Base-by-base conservation (phyloP, 1,284 basidiomycete species). In the Puccinia novopanici region DNA sequence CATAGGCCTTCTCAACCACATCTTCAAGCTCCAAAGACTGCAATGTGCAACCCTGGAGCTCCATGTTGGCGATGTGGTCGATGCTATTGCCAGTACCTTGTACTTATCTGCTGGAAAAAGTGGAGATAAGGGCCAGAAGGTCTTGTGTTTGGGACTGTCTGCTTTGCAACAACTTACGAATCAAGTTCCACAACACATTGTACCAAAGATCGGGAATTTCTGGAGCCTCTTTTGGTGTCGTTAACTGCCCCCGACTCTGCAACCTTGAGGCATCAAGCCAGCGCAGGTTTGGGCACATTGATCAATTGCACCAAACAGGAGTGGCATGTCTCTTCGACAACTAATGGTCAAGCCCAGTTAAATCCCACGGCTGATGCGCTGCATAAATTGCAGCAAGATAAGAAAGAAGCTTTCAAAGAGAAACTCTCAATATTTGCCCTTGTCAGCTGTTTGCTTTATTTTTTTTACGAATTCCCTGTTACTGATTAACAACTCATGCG, bases 101-200 rank as follows among this genome's bases (percentile, higher is more conserved):
- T 78, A 78, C 61, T 37, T 78, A 24, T 78, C 76, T 34, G 76
- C 65, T 55, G 76, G 76, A 27, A 78, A 71, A 68, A 78, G 76
- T 37, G 76, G 76, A 2, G 76, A 78, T 27, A 78, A 78, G 42
- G 76, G 76, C 9, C 63, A 78, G 27, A 67, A 59, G 68, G 76
- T 78, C 3, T 19, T 78, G 40, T 40, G 63, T n/a, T 57, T 78
- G 63, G 76, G 76, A 6, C 54, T 78, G 24, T 65, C 52, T 2
- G 76, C 76, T 22, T 61, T 78, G 30, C 54, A 71, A 42, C 67
- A 78, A 50, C 52, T 78, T 19, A 71, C 54, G 4, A 78, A 30
- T 6, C 76, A 78, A 40, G 40, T 71, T 30, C 76, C 76, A 12
- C 63, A 78, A 30, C 76, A 78, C 8, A 71, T 78, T 12, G 37